Evolutionary conservation across 306 rosid genomes (phyloP).

Genomic region (Sindora glabra): DNA sequence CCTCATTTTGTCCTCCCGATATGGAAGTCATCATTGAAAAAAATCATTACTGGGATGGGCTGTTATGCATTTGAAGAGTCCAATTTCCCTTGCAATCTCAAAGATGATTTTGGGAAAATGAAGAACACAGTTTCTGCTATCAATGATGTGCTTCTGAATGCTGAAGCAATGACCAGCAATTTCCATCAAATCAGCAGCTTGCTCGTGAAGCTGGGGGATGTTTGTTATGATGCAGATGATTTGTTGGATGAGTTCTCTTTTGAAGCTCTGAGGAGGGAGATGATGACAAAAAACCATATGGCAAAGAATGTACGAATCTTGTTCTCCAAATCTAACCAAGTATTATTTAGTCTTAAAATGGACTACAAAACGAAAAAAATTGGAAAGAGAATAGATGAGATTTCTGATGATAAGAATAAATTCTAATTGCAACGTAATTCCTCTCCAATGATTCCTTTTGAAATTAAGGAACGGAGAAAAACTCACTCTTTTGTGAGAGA

Average conservation of each 20-base stretch:
- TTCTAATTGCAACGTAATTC: neutral
- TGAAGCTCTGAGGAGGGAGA: neutral
- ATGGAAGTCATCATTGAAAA: neutral
- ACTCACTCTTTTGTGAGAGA: neutral
- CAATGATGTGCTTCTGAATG: neutral
- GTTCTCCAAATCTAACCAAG: neutral
- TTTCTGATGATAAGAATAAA: neutral
- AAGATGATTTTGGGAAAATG: neutral
- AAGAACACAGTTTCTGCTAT: neutral
- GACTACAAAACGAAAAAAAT: neutral
- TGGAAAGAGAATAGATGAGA: neutral
- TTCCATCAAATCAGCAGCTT: neutral
- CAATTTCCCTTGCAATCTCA: neutral
- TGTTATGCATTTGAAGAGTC: neutral
- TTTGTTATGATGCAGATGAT: neutral
- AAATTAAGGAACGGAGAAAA: neutral
- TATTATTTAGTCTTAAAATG: neutral
- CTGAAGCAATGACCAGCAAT: neutral
- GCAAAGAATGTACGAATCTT: neutral
- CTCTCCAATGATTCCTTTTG: no score
- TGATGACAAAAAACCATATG: neutral
- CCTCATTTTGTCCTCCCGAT: neutral
- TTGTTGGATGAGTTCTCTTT: neutral
- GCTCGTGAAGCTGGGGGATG: neutral
- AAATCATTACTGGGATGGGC: neutral